phyloP scores from a whole-genome alignment of 257 asterid species.

The Solanum corneliomulleri region DNA sequence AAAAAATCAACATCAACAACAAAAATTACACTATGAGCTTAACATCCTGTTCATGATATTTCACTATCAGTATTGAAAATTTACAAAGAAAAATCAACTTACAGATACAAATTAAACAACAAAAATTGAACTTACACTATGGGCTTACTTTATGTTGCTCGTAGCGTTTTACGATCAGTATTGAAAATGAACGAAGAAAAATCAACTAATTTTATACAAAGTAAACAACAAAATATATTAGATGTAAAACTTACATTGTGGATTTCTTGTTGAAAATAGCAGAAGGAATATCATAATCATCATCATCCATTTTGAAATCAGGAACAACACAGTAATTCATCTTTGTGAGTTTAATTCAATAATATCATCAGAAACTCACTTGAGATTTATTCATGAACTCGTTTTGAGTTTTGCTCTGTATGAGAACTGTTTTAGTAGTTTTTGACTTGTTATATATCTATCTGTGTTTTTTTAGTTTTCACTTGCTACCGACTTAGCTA shows the following conservation, averaged over 20 bases:
- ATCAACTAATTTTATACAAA: not conserved
- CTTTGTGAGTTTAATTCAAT: not conserved
- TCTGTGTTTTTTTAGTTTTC: not conserved
- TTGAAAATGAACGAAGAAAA: not conserved
- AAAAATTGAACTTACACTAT: not conserved
- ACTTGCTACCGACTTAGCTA: not conserved
- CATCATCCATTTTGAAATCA: conserved; percentile 5
- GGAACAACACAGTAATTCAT: conserved; percentile 8
- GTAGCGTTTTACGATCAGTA: not conserved
- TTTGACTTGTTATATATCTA: not conserved
- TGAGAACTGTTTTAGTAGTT: not conserved
- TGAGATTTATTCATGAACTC: not conserved
- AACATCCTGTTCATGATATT: not conserved
- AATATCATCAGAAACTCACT: not conserved
- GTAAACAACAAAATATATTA: not conserved
- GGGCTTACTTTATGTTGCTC: too few species aligned
- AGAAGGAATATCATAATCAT: not conserved
- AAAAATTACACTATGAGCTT: not conserved
- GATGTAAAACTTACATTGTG: not conserved
- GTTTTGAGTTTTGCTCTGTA: not conserved
- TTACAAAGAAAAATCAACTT: not conserved
- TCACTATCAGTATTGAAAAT: not conserved
- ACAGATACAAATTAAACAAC: not conserved
- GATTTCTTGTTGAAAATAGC: conserved; percentile 4
- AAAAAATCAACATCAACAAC: not conserved